Conservation (phyloP, 2,329 filamentous ascomycete species). For the Bisporella sp. region DNA sequence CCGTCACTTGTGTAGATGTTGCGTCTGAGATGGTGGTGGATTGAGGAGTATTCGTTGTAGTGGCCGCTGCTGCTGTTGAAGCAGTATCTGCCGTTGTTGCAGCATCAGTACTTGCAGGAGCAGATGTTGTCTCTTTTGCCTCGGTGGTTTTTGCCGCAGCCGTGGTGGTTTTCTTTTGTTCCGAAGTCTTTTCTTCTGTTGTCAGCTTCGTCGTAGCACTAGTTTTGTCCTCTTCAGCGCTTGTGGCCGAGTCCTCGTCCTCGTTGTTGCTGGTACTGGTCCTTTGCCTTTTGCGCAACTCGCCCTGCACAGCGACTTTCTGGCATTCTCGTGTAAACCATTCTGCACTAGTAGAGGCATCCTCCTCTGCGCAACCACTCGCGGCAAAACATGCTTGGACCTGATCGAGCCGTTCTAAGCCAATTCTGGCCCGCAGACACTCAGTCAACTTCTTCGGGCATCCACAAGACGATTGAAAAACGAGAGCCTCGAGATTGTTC, state of each 20-base stretch:
- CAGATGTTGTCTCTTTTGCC: neutral
- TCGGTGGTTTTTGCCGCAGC: neutral
- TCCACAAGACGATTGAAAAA: conserved; percentile 16
- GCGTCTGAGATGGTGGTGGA: neutral
- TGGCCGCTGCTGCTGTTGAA: neutral
- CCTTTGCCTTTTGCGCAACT: no score
- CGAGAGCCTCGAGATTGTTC: conserved; percentile 14
- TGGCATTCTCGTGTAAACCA: conserved; percentile 13
- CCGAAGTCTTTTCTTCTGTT: neutral
- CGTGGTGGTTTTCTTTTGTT: neutral
- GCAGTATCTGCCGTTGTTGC: neutral
- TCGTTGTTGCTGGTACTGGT: neutral
- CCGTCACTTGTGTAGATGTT: neutral
- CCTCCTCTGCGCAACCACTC: conserved; percentile 15
- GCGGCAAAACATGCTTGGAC: conserved; percentile 18
- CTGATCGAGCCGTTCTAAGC: conserved; percentile 11
- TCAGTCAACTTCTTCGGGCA: conserved; percentile 10
- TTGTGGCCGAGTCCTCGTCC: neutral
- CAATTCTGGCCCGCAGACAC: conserved; percentile 13
- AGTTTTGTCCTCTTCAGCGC: neutral
- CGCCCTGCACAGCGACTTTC: neutral
- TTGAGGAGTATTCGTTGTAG: neutral
- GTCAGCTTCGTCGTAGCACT: neutral
- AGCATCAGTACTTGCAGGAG: neutral
- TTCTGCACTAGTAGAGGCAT: conserved; percentile 13